Evolutionary conservation across 164 flowering plant genomes (phyloP).

Genomic region (Warburgia ugandensis): DNA sequence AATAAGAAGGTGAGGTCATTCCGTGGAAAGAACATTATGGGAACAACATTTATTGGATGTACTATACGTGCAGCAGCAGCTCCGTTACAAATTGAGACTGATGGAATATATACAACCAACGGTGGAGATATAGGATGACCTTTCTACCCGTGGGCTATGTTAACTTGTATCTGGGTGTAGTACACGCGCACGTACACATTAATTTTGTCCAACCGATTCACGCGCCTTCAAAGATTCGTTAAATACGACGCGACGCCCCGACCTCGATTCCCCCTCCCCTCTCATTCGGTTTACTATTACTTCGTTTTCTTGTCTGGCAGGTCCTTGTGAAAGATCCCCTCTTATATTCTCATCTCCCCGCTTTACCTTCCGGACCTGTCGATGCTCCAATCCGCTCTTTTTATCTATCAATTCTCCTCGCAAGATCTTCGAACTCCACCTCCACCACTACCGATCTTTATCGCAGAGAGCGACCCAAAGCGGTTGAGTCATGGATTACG

Average conservation of each 20-base stretch:
- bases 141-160: too few relatives aligned
- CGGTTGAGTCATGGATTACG: slow-evolving; percentile 13
- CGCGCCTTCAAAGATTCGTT: slow-evolving; percentile 42
- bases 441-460: background rate
- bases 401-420: background rate
- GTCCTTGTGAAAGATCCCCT: background rate
- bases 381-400: slow-evolving; percentile 10
- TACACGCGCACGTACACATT: too few relatives aligned
- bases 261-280: slow-evolving; percentile 30
- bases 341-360: slow-evolving; percentile 20
- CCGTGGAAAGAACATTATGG: too few relatives aligned
- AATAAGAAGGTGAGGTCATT: too few relatives aligned
- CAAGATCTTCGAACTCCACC: background rate
- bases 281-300: background rate
- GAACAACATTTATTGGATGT: too few relatives aligned
- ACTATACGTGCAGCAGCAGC: too few relatives aligned
- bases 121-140: too few relatives aligned
- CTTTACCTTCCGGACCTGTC: slow-evolving; percentile 28
- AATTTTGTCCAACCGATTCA: too few relatives aligned
- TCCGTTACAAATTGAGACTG: too few relatives aligned
- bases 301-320: background rate
- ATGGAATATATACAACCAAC: too few relatives aligned
- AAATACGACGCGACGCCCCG: slow-evolving; percentile 90
- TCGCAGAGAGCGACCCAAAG: background rate
- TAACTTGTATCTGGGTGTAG: too few relatives aligned